These are phyloP conservation scores for Pseudoneurospora amorphoporcata DNA, from an alignment of 495 filamentous ascomycete genomes.

Conservation along the genomic window DNA sequence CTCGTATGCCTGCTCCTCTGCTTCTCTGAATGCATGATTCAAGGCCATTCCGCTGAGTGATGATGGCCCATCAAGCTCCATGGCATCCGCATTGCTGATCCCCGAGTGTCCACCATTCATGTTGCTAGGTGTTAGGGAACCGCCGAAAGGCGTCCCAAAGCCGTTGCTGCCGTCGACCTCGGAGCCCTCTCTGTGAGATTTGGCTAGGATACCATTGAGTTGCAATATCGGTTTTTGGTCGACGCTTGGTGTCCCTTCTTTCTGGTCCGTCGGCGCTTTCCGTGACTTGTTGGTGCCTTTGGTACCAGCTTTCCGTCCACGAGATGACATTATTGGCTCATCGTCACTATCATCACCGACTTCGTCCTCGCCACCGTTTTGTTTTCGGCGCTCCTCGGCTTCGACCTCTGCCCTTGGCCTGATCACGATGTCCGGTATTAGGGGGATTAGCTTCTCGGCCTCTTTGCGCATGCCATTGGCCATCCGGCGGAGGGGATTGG, in stretches of 20 bases:
- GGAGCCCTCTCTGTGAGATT: conserved; percentile 38
- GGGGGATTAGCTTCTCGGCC: conserved; percentile 85
- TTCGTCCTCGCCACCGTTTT: conserved; percentile 67
- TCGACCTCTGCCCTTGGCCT: conserved; percentile 89
- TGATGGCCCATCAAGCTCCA: conserved; percentile 64
- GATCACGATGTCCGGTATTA: conserved; percentile 89
- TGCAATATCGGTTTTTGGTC: conserved; percentile 50
- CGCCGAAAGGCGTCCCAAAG: conserved; percentile 69
- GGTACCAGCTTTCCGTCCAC: conserved; percentile 80
- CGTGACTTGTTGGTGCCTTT: conserved; percentile 66
- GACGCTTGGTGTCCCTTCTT: conserved; percentile 66
- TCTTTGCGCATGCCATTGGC: conserved; percentile 94
- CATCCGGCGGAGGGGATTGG: conserved; percentile 83
- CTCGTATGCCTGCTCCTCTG: conserved; percentile 47
- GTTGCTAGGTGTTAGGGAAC: conserved; percentile 69
- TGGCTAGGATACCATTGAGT: conserved; percentile 41
- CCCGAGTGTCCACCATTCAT: conserved; percentile 50
- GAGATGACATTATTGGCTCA: conserved; percentile 95
- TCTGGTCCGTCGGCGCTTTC: conserved; percentile 64
- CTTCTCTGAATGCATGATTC: conserved; percentile 40
- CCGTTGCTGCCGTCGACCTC: conserved; percentile 65
- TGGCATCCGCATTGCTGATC: conserved; percentile 62
- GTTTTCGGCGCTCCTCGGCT: conserved; percentile 81
- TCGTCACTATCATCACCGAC: conserved; percentile 88
- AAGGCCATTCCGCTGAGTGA: conserved; percentile 51